Evolutionary conservation across 139 green algal species (phyloP).

Genomic region (Deuterostichococcus epilithicus): DNA sequence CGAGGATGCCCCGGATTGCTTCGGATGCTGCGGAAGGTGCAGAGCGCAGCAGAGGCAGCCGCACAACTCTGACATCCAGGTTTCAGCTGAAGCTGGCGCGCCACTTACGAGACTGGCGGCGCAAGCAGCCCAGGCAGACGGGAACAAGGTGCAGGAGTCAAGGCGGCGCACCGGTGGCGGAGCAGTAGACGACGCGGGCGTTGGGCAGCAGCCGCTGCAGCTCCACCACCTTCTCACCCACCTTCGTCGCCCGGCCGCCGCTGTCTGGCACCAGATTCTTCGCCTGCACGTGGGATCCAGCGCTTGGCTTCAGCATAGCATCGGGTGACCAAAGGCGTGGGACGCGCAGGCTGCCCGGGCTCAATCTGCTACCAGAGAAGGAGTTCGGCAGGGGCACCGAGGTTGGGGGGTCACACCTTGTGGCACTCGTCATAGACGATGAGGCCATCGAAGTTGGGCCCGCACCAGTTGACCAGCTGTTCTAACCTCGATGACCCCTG

Average conservation of each 20-base stretch:
- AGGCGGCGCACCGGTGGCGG: constrained; percentile 51
- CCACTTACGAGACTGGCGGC: not conserved
- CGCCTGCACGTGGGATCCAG: constrained; percentile 20
- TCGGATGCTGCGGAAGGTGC: not conserved
- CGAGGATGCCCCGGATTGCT: too few relatives aligned
- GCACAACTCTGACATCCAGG: too few relatives aligned
- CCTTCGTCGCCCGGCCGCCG: constrained; percentile 57
- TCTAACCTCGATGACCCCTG: constrained; percentile 35
- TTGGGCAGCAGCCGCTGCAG: constrained; percentile 43
- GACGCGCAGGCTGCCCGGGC: too few relatives aligned
- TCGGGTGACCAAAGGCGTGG: too few relatives aligned
- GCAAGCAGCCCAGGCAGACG: too few relatives aligned
- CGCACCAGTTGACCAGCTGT: constrained; percentile 54
- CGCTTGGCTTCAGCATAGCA: constrained; percentile 3
- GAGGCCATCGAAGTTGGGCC: constrained; percentile 43
- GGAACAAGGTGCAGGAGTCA: not conserved
- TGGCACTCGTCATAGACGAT: constrained; percentile 63
- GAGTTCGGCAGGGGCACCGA: constrained; percentile 8
- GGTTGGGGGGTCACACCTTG: constrained; percentile 16
- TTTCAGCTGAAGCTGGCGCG: too few relatives aligned
- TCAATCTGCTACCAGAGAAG: too few relatives aligned
- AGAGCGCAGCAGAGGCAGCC: not conserved
- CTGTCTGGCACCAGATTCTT: constrained; percentile 71
- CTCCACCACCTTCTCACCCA: constrained; percentile 44
- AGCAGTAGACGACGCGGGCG: constrained; percentile 59